Percentiles rank a stretch among this genome's conserved stretches.
Evolutionary conservation across 768 basidiomycete genomes (phyloP).

Genomic region (Mycena vitilis): DNA sequence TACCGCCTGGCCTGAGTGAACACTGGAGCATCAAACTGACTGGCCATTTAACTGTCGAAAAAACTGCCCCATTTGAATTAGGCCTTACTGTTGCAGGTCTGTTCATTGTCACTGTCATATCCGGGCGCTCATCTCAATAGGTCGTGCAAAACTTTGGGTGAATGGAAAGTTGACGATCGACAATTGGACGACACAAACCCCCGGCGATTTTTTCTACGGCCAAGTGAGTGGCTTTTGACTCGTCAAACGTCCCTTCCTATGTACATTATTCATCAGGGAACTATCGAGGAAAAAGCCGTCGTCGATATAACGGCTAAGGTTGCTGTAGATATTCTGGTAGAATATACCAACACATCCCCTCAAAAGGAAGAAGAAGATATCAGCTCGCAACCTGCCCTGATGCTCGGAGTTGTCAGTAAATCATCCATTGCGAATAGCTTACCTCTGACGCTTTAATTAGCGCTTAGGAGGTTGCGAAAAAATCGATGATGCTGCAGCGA

Average conservation of each 20-base stretch:
- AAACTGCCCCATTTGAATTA: slow-evolving; percentile 65
- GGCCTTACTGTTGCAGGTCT: slow-evolving; percentile 71
- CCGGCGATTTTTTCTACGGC: slow-evolving; percentile 79
- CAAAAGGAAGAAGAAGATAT: slow-evolving; percentile 56
- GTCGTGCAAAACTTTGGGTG: slow-evolving; percentile 73
- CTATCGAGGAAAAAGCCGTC: slow-evolving; percentile 68
- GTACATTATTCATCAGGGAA: slow-evolving; percentile 62
- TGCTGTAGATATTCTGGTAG: slow-evolving; percentile 65
- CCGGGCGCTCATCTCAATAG: slow-evolving; percentile 38
- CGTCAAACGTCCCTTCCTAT: not conserved
- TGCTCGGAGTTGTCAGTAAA: slow-evolving; percentile 71
- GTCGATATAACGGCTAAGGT: slow-evolving; percentile 59
- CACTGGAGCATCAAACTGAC: slow-evolving; percentile 69
- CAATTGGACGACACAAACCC: slow-evolving; percentile 77
- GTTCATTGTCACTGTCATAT: slow-evolving; percentile 18
- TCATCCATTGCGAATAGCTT: slow-evolving; percentile 2
- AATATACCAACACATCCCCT: slow-evolving; percentile 72
- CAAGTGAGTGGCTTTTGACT: slow-evolving; percentile 39
- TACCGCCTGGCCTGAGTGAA: slow-evolving; percentile 63
- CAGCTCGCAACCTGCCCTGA: slow-evolving; percentile 71
- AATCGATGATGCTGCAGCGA: slow-evolving; percentile 67
- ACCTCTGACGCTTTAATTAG: slow-evolving; percentile 45
- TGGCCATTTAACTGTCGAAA: slow-evolving; percentile 63
- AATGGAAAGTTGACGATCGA: slow-evolving; percentile 70
- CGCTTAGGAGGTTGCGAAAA: slow-evolving; percentile 76